Conservation (phyloP, 176 grass and related monocot species). For the Oryza glumipatula region DNA sequence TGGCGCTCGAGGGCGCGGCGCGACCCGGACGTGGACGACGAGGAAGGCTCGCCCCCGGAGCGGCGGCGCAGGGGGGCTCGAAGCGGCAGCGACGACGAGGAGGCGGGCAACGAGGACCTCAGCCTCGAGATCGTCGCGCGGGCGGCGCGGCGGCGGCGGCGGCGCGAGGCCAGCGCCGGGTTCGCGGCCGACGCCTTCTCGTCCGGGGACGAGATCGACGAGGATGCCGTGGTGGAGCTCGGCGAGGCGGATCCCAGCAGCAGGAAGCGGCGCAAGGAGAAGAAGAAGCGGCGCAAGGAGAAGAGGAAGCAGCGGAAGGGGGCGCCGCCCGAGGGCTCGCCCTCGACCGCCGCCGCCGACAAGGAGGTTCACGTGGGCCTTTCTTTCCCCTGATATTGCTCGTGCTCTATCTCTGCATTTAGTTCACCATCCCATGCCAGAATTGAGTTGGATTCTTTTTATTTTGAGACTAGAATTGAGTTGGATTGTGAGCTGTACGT, state of each 20-base stretch:
- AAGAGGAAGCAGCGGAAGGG: slow-evolving; percentile 53
- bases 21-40: slow-evolving; percentile 41
- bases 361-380: slow-evolving; percentile 3
- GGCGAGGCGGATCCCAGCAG: slow-evolving; percentile 33
- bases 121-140: slow-evolving; percentile 74
- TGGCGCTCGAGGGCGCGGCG: slow-evolving; percentile 47
- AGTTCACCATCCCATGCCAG: not conserved
- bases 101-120: slow-evolving; percentile 80
- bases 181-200: slow-evolving; percentile 17
- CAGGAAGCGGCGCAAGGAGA: slow-evolving; percentile 28
- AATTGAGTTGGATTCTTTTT: not conserved
- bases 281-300: slow-evolving; percentile 49
- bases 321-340: not conserved
- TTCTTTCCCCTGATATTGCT: not conserved
- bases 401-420: not conserved
- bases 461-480: not conserved
- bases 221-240: slow-evolving; percentile 41
- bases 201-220: slow-evolving; percentile 45
- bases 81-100: slow-evolving; percentile 51
- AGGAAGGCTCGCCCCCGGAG: not conserved
- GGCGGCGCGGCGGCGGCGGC: slow-evolving; percentile 36
- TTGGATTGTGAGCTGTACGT: not conserved
- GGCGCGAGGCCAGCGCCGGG: slow-evolving; percentile 8
- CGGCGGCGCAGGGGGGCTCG: not conserved
- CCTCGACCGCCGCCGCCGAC: not conserved